Evolutionary conservation across 2,329 filamentous ascomycete species (phyloP), one percentile per base, ranked within the genome.

Genomic region (Fulvia fulva): DNA sequence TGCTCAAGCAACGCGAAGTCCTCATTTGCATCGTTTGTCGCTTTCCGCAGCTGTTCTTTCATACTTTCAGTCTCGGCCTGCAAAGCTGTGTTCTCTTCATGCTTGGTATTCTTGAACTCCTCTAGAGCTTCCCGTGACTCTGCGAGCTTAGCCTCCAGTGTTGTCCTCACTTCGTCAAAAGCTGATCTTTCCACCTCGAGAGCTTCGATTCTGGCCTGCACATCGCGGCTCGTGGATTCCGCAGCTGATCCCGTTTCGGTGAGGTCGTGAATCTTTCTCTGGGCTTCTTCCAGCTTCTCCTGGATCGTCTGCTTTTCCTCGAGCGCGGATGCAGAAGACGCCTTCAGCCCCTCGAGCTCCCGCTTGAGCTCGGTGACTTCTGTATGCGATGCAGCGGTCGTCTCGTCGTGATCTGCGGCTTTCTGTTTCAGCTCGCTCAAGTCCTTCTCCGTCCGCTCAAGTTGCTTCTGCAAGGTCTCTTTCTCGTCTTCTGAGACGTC

Each of bases 381-480:
- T 11, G 6, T 25, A 11, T 25, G 21, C 19, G 28, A 32, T 11
- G 28, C 49, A 12, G 34, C 49, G n/a, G 28, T 9, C 3, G 37
- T 41, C 37, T 41, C 37, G 19, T 41, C 26, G 14, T 51, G 25
- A 30, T 21, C 26, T 51, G 25, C 6, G 14, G 22, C 14, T 37
- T 52, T 52, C 50, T 8, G 34, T 14, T 23, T 52, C 21, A 34
- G 30, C 14, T 52, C 21, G n/a, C 14, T 19, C 6, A 21, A 2
- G 25, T 37, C 22, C 50, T 37, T 43, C 32, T 22, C 30, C 11
- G n/a, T 43, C 30, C 43, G 28, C 47, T 57, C 50, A 8, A 57
- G 14, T 51, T 59, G 47, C 12, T 46, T 41, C 49, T 60, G 46
- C 7, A 60, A 43, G 1, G 30, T 16, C 26, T 37, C 41, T 19